phyloP scores from a whole-genome alignment of 208 protist species.

The Leptomonas pyrrhocoris region DNA sequence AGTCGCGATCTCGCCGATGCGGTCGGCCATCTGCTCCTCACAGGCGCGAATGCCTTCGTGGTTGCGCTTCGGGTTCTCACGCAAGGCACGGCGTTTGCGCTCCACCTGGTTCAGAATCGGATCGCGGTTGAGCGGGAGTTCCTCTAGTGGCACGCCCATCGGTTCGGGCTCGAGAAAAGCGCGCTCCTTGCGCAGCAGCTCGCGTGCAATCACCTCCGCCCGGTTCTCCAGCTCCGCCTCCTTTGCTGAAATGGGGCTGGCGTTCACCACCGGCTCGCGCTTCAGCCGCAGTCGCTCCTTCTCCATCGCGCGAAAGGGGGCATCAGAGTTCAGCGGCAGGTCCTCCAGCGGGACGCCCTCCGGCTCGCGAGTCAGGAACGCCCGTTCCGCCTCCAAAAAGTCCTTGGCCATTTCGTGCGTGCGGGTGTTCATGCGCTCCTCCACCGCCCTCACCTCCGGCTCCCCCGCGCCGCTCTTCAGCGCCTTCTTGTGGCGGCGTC shows the following conservation, averaged over 20 bases:
- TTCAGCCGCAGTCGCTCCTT: slow-evolving; percentile 64
- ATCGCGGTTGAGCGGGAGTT: slow-evolving; percentile 82
- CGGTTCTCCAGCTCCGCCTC: slow-evolving; percentile 61
- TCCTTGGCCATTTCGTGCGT: slow-evolving; percentile 59
- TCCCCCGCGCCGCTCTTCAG: slow-evolving; percentile 46
- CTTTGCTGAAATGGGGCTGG: slow-evolving; percentile 26
- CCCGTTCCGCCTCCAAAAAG: slow-evolving; percentile 58
- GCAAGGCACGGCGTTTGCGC: slow-evolving; percentile 52
- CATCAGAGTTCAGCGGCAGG: slow-evolving; percentile 65
- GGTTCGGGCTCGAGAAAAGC: slow-evolving; percentile 86
- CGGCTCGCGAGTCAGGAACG: slow-evolving; percentile 66
- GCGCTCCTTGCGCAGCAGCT: slow-evolving; percentile 75
- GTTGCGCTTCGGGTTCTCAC: slow-evolving; percentile 54
- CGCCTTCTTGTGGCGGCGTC: slow-evolving; percentile 58
- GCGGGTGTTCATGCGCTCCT: slow-evolving; percentile 77
- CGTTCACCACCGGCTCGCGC: slow-evolving; percentile 47
- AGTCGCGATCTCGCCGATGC: slow-evolving; percentile 66
- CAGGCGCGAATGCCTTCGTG: slow-evolving; percentile 51
- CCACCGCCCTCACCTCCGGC: slow-evolving; percentile 48
- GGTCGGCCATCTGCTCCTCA: slow-evolving; percentile 72
- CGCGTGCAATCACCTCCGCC: slow-evolving; percentile 50
- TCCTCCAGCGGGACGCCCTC: slow-evolving; percentile 73
- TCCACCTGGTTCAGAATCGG: slow-evolving; percentile 70
- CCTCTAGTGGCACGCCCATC: slow-evolving; percentile 73
- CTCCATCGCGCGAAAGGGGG: slow-evolving; percentile 51